Conservation (phyloP, 2,329 filamentous ascomycete species). For the Plenodomus tracheiphilus region DNA sequence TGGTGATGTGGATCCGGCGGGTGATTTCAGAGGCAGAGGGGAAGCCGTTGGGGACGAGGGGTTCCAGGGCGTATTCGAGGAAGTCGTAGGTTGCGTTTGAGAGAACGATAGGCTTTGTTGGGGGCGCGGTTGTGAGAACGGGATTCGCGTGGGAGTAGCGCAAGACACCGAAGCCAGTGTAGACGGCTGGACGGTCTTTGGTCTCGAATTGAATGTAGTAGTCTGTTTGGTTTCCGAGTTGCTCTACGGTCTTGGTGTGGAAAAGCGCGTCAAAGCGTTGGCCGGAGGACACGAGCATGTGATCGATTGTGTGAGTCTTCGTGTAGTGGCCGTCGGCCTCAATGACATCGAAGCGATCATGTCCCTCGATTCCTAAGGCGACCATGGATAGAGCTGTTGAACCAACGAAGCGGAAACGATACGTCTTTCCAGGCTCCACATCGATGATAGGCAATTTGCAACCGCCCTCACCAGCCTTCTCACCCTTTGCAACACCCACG, state of each 20-base stretch:
- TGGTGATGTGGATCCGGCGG: constrained; percentile 37
- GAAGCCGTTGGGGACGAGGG: constrained; percentile 38
- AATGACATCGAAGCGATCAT: constrained; percentile 61
- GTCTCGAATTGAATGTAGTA: constrained; percentile 55
- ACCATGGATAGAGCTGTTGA: constrained; percentile 59
- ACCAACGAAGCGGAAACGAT: constrained; percentile 65
- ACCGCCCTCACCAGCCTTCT: constrained; percentile 37
- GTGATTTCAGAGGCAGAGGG: constrained; percentile 39
- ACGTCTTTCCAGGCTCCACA: constrained; percentile 63
- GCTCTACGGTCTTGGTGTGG: constrained; percentile 53
- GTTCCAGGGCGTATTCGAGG: constrained; percentile 45
- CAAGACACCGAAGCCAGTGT: constrained; percentile 57
- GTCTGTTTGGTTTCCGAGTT: constrained; percentile 49
- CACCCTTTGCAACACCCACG: constrained; percentile 49
- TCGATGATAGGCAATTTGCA: constrained; percentile 58
- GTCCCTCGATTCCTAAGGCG: constrained; percentile 60
- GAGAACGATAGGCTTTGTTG: constrained; percentile 31
- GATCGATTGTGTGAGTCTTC: constrained; percentile 50
- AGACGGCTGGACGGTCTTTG: constrained; percentile 52
- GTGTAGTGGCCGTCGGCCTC: constrained; percentile 62
- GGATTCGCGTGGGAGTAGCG: constrained; percentile 13
- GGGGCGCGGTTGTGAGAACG: constrained; percentile 12
- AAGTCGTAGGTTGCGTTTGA: constrained; percentile 41
- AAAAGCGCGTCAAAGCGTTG: constrained; percentile 65
- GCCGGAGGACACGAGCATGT: constrained; percentile 60